Base-by-base conservation (phyloP, 2,329 filamentous ascomycete genomes). In the Microcyclosporella mali region DNA sequence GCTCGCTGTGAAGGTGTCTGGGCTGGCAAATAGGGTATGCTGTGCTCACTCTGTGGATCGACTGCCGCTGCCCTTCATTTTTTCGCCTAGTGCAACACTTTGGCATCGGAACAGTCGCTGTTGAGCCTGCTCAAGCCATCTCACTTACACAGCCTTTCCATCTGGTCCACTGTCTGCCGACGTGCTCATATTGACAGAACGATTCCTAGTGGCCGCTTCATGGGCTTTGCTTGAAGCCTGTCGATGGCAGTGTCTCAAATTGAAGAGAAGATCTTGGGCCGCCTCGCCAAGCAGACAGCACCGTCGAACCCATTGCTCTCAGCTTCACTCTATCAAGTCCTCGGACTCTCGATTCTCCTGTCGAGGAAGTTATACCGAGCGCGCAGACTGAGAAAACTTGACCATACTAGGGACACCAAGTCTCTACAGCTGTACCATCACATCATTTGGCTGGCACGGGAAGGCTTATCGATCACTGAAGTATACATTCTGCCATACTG, bases 221-320 rank as follows among this genome's bases (percentile, higher is more conserved):
- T 15, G 7, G 27, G 41, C 35, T 38, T 34, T 11, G 12, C 14
- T 11, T 18, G 14, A 34, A 17, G 33, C 40, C 40, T 33, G 46
- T 53, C 50, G 65, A 98, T 97, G 92, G 92, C 92, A 70, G 92
- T 89, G 63, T 92, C 88, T 48, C 88, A 95, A 69, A 88, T 97
- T 50, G 92, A 98, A 66, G 89, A 95, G 70, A 98, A 97, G 70
- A 95, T 94, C 68, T 77, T 98, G 59, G 88, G 88, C 69, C 83
- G 81, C 62, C 82, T 95, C 63, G 90, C 92, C 63, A 85, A 82
- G 67, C 77, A 81, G 49, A 88, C 88, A 55, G 81, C 83, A 61
- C 71, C 77, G 47, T 82, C 86, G 56, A 92, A 90, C 60, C 82
- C 85, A 3, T 74, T 89, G 14, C 77, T 97, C 34, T 85, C 85